A percentile compares a stretch with the other conserved stretches of the same genome.
phyloP scores from a whole-genome alignment of 2,329 filamentous ascomycete genomes.

The Aspergillus transmontanensis region DNA sequence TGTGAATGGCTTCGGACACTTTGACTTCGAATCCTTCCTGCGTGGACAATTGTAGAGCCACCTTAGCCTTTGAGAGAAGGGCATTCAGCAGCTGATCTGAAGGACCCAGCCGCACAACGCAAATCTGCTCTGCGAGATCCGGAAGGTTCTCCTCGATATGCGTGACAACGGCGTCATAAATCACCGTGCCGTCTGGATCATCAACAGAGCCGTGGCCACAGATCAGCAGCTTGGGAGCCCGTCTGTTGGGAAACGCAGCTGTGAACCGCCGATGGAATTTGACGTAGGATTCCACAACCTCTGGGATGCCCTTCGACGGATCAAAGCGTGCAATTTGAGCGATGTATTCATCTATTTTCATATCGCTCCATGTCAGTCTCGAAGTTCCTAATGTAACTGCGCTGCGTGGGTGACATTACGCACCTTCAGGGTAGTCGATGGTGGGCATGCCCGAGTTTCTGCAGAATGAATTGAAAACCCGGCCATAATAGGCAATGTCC shows the following conservation, averaged over 20 bases:
- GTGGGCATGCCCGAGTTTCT: conserved; percentile 56
- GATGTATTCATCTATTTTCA: conserved; percentile 65
- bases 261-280: conserved; percentile 67
- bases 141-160: conserved; percentile 66
- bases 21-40: conserved; percentile 86
- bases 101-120: conserved; percentile 74
- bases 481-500: conserved; percentile 73
- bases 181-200: conserved; percentile 72
- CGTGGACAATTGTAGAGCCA: conserved; percentile 77
- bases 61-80: conserved; percentile 70
- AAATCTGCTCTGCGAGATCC: conserved; percentile 65
- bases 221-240: conserved; percentile 71
- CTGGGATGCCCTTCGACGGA: conserved; percentile 78
- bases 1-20: conserved; percentile 79
- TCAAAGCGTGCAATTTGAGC: conserved; percentile 82
- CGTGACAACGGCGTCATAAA: conserved; percentile 73
- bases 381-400: neutral
- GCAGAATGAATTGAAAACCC: conserved; percentile 68
- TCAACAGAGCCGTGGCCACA: conserved; percentile 80
- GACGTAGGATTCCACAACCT: conserved; percentile 74
- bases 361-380: neutral
- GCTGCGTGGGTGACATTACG: neutral
- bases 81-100: conserved; percentile 80
- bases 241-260: conserved; percentile 49
- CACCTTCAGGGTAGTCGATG: conserved; percentile 43